Percentiles rank a stretch among this genome's conserved stretches.
Evolutionary conservation across 2,329 filamentous ascomycete genomes (phyloP).

Genomic region (Fusarium subtropicale): DNA sequence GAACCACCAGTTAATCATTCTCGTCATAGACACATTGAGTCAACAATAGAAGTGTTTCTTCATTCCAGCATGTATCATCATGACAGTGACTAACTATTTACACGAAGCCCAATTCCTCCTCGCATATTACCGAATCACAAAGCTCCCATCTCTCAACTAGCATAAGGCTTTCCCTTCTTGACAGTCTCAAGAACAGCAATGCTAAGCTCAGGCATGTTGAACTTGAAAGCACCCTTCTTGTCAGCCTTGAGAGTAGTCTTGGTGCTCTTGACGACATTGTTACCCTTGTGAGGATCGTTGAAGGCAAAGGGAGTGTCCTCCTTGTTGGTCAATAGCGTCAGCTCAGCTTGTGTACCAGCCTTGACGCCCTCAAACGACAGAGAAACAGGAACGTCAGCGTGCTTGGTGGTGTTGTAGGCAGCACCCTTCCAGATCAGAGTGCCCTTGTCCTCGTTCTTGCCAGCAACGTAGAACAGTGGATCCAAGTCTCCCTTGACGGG

Average conservation of each 20-base stretch:
- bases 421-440: constrained; percentile 63
- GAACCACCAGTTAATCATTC: no score
- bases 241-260: constrained; percentile 56
- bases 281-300: constrained; percentile 58
- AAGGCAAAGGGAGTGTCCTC: constrained; percentile 55
- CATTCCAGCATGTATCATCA: background rate
- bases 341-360: constrained; percentile 54
- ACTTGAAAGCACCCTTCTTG: constrained; percentile 61
- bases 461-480: constrained; percentile 64
- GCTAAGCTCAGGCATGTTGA: constrained; percentile 65
- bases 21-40: background rate
- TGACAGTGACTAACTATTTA: background rate
- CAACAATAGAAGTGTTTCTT: background rate
- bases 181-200: constrained; percentile 65
- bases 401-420: constrained; percentile 63
- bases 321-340: constrained; percentile 61
- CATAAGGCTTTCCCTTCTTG: constrained; percentile 17
- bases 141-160: background rate
- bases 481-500: constrained; percentile 57
- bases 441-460: constrained; percentile 56
- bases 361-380: constrained; percentile 59
- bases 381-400: constrained; percentile 58
- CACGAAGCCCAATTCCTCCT: background rate
- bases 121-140: no score
- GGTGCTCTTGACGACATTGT: constrained; percentile 62